Evolutionary conservation across 805 yeast genomes (phyloP), one percentile per base, ranked within the genome.

Genomic region (Metschnikowia anglica): DNA sequence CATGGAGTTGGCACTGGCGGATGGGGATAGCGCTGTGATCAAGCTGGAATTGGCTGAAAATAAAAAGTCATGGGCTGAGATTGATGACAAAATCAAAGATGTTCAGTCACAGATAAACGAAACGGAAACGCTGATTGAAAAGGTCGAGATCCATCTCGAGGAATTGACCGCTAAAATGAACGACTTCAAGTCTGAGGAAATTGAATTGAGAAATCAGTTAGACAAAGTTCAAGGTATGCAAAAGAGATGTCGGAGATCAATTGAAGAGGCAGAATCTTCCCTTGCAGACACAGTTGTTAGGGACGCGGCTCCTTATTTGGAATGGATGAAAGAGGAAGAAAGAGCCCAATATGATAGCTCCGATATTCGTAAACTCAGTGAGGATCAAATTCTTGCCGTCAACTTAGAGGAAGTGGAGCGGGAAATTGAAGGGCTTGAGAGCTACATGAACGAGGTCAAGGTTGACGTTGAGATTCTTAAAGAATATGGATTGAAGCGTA

Each of bases 401-500:
- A 73, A 85, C 55, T 50, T 74, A 19, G 79, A 74, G 4, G 57
- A 56, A 4, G 59, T 86, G 20, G 74, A 76, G 37, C 58, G 58
- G 0, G 81, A 80, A 35, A 75, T 87, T 31, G 76, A 55, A 4
- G 69, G 65, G 25, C 59, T 88, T 13, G 83, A 85, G 50, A 70
- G 66, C 2, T 75, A 74, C 47, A 66, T 86, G 54, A 75, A 74
- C 4, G 71, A 72, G 12, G 76, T 81, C 6, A 74, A 73, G 43
- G 82, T 82, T 3, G 91, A 91, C 58, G 71, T 84, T 44, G 90
- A 85, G 43, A 77, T 87, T 2, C 68, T 91, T 35, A 79, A 78
- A 44, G 95, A 89, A 49, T 93, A 89, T 60, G 85, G 85, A 0
- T 61, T 67, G 29, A 78, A 95, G 45, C 74, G 76, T 37, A 59